Evolutionary conservation across 148 eudicot genomes (phyloP).

Genomic region (Rhododendron simsii): DNA sequence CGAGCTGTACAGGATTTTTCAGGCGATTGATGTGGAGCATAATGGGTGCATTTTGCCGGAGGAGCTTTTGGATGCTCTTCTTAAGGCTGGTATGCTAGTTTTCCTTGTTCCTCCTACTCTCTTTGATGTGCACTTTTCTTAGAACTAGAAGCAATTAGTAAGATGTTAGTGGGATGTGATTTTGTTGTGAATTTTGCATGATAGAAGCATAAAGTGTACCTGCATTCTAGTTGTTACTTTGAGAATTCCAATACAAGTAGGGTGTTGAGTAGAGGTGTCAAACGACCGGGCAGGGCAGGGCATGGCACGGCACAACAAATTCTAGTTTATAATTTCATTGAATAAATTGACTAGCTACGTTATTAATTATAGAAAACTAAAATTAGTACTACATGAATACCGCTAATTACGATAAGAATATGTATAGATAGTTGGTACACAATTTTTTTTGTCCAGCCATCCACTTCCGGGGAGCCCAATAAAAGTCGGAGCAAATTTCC

Average conservation of each 20-base stretch:
- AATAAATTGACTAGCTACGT: too few species aligned
- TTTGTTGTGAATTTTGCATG: not conserved
- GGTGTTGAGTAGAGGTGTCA: not conserved
- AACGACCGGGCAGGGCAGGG: not conserved
- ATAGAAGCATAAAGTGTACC: not conserved
- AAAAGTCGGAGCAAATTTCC: too few species aligned
- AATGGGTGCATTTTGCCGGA: conserved; percentile 94
- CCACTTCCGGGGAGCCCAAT: too few species aligned
- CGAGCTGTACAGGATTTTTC: conserved; percentile 86
- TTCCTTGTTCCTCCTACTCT: not conserved
- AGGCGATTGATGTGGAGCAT: conserved; percentile 95
- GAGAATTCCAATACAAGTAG: not conserved
- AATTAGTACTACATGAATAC: too few species aligned
- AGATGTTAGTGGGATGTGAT: not conserved
- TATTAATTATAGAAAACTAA: too few species aligned
- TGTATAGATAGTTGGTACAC: too few species aligned
- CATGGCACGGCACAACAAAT: not conserved
- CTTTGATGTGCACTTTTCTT: not conserved
- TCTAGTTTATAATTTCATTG: too few species aligned
- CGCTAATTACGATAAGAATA: too few species aligned
- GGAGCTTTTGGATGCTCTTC: conserved; percentile 93
- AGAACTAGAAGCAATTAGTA: not conserved
- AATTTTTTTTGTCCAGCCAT: too few species aligned
- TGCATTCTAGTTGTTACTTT: not conserved
- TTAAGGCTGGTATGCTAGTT: conserved; percentile 70